phyloP scores from a whole-genome alignment of 140 eudicot species.

The Erigeron philadelphicus region DNA sequence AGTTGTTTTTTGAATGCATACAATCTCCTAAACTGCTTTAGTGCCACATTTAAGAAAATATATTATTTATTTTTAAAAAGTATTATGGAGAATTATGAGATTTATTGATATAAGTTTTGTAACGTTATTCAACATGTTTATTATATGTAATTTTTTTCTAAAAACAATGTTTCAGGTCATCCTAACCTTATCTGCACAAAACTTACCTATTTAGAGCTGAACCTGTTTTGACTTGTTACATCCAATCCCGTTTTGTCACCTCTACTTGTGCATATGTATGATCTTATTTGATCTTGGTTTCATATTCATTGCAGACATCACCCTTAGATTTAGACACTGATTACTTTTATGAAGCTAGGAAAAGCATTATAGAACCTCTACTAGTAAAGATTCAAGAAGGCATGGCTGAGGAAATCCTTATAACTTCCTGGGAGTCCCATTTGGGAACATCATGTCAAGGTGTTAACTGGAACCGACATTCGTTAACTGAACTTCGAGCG shows the following conservation, averaged over 20 bases:
- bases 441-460: conserved; percentile 68
- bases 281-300: background rate
- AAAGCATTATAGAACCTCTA: conserved; percentile 49
- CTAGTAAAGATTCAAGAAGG: conserved; percentile 56
- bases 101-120: too few relatives aligned
- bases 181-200: too few relatives aligned
- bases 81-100: too few relatives aligned
- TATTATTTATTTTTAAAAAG: too few relatives aligned
- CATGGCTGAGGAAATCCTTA: conserved; percentile 74
- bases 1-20: too few relatives aligned
- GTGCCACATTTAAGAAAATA: too few relatives aligned
- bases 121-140: too few relatives aligned
- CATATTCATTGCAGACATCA: conserved; percentile 50
- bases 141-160: too few relatives aligned
- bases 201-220: too few relatives aligned
- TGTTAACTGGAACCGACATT: conserved; percentile 67
- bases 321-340: conserved; percentile 82
- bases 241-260: background rate
- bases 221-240: too few relatives aligned
- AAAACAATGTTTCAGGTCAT: too few relatives aligned
- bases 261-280: background rate
- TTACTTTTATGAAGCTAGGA: conserved; percentile 58
- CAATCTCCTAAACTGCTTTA: too few relatives aligned
- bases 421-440: conserved; percentile 71
- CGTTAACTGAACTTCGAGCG: conserved; percentile 65